Conservation (phyloP, 108 stramenopile genomes). For the Thalassiosira profunda region DNA sequence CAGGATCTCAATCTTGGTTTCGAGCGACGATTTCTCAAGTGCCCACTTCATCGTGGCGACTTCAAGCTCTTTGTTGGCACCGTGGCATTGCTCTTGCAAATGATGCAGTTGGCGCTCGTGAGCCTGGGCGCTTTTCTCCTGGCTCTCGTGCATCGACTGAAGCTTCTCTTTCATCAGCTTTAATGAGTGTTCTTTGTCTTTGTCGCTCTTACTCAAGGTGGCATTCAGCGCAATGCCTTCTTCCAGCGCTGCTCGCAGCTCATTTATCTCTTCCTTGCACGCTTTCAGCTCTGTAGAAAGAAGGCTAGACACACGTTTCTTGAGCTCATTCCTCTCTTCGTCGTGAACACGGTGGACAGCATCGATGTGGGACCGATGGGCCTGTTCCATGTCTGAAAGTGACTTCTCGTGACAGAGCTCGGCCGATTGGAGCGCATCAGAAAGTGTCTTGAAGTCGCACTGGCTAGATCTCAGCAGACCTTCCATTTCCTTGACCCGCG, state of each 20-base stretch:
- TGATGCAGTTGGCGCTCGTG: neutral
- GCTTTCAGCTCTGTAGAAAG: constrained; percentile 5
- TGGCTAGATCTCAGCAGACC: constrained; percentile 2
- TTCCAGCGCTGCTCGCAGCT: constrained; percentile 14
- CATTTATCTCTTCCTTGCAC: constrained; percentile 1
- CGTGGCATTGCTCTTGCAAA: neutral
- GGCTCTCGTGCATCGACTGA: neutral
- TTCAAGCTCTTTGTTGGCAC: neutral
- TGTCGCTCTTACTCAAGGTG: constrained; percentile 7
- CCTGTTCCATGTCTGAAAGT: constrained; percentile 2
- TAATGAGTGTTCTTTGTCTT: constrained; percentile 1
- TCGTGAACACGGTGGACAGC: constrained; percentile 1
- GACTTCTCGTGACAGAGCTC: constrained; percentile 1
- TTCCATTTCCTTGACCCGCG: constrained; percentile 1
- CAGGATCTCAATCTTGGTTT: constrained; percentile 4
- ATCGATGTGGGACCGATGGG: neutral
- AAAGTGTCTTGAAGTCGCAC: neutral
- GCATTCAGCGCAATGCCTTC: constrained; percentile 2
- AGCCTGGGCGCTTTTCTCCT: neutral
- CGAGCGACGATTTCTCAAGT: neutral
- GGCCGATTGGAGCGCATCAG: neutral
- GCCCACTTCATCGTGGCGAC: constrained; percentile 9
- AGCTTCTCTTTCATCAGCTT: neutral
- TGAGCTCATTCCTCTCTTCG: constrained; percentile 4
- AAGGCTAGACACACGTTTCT: neutral